Conservation (phyloP, 148 eudicot species). For the Amaranthus palmeri region DNA sequence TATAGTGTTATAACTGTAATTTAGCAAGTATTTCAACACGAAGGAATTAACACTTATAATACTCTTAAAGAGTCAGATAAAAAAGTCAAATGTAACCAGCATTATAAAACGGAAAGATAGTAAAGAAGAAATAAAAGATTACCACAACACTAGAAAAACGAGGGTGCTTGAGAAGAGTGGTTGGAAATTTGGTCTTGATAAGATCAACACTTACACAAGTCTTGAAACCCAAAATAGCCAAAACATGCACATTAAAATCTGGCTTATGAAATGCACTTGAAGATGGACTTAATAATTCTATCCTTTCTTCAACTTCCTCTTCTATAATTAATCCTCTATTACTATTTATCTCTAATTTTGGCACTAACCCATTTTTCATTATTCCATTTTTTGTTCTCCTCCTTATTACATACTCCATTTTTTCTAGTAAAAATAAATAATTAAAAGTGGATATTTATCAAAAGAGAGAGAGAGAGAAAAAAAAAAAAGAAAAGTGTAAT, state of each 20-base stretch:
- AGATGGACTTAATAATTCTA: conserved; percentile 43
- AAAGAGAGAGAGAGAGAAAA: no score
- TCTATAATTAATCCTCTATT: not conserved
- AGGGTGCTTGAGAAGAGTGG: conserved; percentile 41
- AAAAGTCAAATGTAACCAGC: not conserved
- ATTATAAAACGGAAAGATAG: not conserved
- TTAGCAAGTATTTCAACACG: no score
- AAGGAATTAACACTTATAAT: no score
- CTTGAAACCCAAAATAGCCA: conserved; percentile 31
- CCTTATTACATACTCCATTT: conserved; percentile 9
- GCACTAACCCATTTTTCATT: not conserved
- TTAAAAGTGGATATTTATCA: not conserved
- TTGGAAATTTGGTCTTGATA: conserved; percentile 31
- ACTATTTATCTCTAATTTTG: not conserved
- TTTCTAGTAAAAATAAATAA: no score
- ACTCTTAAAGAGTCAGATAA: not conserved
- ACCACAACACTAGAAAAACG: conserved; percentile 44
- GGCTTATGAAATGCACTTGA: conserved; percentile 33
- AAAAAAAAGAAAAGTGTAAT: not conserved
- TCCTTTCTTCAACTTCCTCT: conserved; percentile 20
- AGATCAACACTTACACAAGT: conserved; percentile 19
- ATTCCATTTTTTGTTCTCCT: not conserved
- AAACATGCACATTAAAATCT: conserved; percentile 28
- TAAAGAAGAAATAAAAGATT: conserved; percentile 3
- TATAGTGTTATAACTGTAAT: no score